Percentiles rank a stretch among this genome's conserved stretches.
phyloP scores from a whole-genome alignment of 495 filamentous ascomycete genomes.

The Trichoderma parareesei region DNA sequence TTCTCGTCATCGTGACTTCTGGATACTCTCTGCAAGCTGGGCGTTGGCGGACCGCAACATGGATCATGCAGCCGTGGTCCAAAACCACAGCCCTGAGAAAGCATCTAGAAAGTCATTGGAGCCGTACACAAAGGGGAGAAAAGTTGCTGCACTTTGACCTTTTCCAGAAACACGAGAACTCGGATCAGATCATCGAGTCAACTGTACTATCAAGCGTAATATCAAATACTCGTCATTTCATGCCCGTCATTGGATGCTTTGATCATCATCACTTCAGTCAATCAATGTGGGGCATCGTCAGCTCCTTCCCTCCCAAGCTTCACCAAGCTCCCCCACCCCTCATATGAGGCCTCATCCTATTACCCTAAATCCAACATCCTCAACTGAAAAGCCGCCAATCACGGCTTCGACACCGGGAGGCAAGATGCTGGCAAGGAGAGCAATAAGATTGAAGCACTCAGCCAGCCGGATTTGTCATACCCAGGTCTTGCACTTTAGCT shows the following conservation, averaged over 20 bases:
- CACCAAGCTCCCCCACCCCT: neutral
- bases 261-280: too few relatives aligned
- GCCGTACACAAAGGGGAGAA: too few relatives aligned
- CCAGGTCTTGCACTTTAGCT: conserved; percentile 22
- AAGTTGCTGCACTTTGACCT: too few relatives aligned
- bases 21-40: neutral
- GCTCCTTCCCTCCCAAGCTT: neutral
- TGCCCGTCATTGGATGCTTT: too few relatives aligned
- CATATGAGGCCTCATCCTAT: neutral
- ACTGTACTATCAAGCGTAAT: too few relatives aligned
- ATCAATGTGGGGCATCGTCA: neutral
- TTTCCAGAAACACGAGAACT: too few relatives aligned
- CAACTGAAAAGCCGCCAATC: neutral
- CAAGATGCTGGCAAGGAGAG: conserved; percentile 9
- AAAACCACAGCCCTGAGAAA: too few relatives aligned
- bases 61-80: too few relatives aligned
- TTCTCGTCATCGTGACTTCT: neutral
- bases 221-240: too few relatives aligned
- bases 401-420: neutral
- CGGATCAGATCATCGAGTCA: too few relatives aligned
- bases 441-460: neutral
- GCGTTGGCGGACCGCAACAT: neutral
- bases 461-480: neutral
- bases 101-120: too few relatives aligned
- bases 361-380: neutral